phyloP scores from a whole-genome alignment of 2,329 filamentous ascomycete genomes.

The Epichloe scottii region DNA sequence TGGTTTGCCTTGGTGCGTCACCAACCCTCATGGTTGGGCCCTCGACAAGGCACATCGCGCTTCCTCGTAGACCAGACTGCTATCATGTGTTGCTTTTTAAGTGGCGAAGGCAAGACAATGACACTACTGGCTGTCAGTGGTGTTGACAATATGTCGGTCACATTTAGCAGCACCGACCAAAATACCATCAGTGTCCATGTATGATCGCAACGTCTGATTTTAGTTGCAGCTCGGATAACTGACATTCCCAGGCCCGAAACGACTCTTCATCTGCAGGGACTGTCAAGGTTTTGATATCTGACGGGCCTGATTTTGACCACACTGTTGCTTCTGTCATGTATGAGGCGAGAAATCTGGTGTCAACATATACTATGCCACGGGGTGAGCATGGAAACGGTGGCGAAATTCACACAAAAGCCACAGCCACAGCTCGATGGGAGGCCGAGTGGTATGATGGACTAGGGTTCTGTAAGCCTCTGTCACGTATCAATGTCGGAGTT shows the following conservation, averaged over 20 bases:
- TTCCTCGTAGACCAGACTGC: slow-evolving; percentile 67
- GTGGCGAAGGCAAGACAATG: slow-evolving; percentile 56
- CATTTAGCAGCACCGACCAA: slow-evolving; percentile 51
- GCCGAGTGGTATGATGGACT: slow-evolving; percentile 87
- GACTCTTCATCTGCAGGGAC: slow-evolving; percentile 46
- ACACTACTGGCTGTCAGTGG: slow-evolving; percentile 71
- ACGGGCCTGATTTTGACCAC: slow-evolving; percentile 59
- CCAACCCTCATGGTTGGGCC: slow-evolving; percentile 76
- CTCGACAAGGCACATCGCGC: slow-evolving; percentile 60
- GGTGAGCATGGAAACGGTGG: slow-evolving; percentile 34
- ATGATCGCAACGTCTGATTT: slow-evolving; percentile 16
- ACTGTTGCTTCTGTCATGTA: slow-evolving; percentile 76
- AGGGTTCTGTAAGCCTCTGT: slow-evolving; percentile 57
- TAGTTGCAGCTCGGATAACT: slow-evolving; percentile 6
- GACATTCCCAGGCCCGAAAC: slow-evolving; percentile 40
- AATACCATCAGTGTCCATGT: slow-evolving; percentile 58
- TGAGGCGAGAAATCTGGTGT: slow-evolving; percentile 53
- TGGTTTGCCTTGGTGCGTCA: slow-evolving; percentile 76
- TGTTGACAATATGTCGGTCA: slow-evolving; percentile 53
- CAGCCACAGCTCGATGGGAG: slow-evolving; percentile 53
- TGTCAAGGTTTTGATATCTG: slow-evolving; percentile 55
- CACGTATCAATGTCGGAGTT: slow-evolving; percentile 8
- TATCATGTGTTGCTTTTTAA: slow-evolving; percentile 66
- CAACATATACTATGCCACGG: slow-evolving; percentile 27
- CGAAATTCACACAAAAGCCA: slow-evolving; percentile 34